Percentiles rank a stretch among this genome's conserved stretches.
These are phyloP conservation scores for Fraxinus americana DNA, from an alignment of 257 asterid genomes.

Conservation along the genomic window DNA sequence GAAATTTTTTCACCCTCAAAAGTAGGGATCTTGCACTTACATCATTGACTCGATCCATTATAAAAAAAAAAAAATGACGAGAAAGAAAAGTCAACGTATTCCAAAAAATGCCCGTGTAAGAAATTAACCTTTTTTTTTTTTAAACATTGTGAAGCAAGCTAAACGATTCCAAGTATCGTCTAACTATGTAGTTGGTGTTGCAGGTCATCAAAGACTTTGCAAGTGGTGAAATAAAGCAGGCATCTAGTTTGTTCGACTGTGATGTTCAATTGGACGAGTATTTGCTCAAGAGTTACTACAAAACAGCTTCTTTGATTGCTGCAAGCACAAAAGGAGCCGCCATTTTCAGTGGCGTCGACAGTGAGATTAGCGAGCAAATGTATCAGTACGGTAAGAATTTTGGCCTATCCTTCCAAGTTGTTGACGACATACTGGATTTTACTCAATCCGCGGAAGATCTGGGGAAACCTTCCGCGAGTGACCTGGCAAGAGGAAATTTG, in stretches of 20 bases:
- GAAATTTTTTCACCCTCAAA: neutral
- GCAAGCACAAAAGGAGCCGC: constrained; percentile 96
- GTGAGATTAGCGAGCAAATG: constrained; percentile 64
- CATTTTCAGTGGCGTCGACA: constrained; percentile 70
- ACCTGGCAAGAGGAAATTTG: constrained; percentile 76
- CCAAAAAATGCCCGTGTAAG: neutral
- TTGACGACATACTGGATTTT: constrained; percentile 85
- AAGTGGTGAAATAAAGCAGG: constrained; percentile 97
- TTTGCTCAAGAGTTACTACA: constrained; percentile 86
- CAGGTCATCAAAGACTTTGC: constrained; percentile 98
- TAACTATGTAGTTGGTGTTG: neutral
- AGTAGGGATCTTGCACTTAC: neutral
- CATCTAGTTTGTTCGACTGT: constrained; percentile 81
- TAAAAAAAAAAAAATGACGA: neutral
- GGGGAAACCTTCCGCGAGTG: constrained; percentile 94
- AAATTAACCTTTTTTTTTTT: neutral
- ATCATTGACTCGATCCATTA: neutral
- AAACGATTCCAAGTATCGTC: neutral
- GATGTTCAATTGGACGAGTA: constrained; percentile 83
- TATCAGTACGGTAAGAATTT: constrained; percentile 87
- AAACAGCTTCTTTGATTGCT: constrained; percentile 90
- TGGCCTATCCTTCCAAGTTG: constrained; percentile 88
- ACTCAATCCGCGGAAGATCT: constrained; percentile 90
- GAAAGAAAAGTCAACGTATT: neutral
- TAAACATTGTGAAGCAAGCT: neutral